Evolutionary conservation across 148 eudicot genomes (phyloP), one percentile per base, ranked within the genome.

Genomic region (Amaranthus hypochondriacus): DNA sequence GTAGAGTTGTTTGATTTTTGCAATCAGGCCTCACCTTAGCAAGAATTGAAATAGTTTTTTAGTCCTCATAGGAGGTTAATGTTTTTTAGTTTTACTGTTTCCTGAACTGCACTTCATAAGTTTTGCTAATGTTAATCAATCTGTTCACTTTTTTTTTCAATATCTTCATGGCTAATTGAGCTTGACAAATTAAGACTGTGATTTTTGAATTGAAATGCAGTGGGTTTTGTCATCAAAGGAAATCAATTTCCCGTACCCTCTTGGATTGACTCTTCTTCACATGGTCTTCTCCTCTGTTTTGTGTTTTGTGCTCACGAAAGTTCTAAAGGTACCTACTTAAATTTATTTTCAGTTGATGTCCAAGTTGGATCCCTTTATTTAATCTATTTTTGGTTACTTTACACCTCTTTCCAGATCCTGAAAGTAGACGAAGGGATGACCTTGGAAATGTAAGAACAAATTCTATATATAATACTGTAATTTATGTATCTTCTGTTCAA

Each of bases 341-440:
- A 52, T 14, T 12, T 11, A 56, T 62, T 6, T 66, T 66, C 4
- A 53, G 43, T 67, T 68, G 79, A 62, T 15, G 61, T 48, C 53
- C 15, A 50, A 11, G 62, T 72, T 4, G 77, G 54, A 6, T 69
- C 75, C 69, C 55, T 39, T 63, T 59, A 64, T 44, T 48, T 15
- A 11, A 70, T 42, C 56, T 44, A 49, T 49, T 54, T 58, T 65
- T 70, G 28, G 50, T 67, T 63, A 72, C 4, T 68, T 48, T 52
- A 2, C 44, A 42, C 71, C 51, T 75, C 46, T 73, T 70, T 73
- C 62, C 92, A 95, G 98, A 85, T 95, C 55, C 70, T 92, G 71
- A 90, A 92, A 87, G 94, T 90, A 76, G 99, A 92, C 79, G 93
- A 95, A 84, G 99, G 99, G 77, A 95, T 95, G 99, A 95, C 96